Conservation (phyloP, 202 grass and related monocot genomes). For the Setaria viridis region DNA sequence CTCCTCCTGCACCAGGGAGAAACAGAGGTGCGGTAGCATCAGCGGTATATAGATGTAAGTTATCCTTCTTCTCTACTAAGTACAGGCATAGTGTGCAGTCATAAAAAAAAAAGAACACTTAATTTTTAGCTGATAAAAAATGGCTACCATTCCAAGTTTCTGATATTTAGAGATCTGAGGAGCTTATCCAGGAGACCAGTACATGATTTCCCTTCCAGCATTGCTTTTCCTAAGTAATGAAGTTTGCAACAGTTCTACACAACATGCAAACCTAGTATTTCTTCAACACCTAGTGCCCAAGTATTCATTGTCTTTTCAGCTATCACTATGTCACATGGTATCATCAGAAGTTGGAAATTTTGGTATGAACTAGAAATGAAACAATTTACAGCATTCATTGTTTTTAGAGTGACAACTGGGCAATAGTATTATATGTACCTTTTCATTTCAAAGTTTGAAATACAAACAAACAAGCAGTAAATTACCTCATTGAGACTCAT, state of each 20-base stretch:
- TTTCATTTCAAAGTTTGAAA: background rate
- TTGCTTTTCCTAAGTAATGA: background rate
- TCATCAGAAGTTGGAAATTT: background rate
- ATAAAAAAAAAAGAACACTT: background rate
- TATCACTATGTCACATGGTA: background rate
- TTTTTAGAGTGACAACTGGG: conserved; percentile 1
- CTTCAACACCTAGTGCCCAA: background rate
- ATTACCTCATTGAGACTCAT: conserved; percentile 82
- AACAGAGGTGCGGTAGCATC: background rate
- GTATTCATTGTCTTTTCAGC: conserved; percentile 13
- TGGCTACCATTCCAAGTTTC: background rate
- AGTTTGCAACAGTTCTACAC: background rate
- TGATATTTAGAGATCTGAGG: background rate
- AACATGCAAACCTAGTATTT: conserved; percentile 4
- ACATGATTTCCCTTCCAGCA: background rate
- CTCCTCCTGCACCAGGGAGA: conserved; percentile 60
- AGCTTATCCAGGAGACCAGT: background rate
- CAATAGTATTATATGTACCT: background rate
- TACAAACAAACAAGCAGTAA: conserved; percentile 21
- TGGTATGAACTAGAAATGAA: background rate
- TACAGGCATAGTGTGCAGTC: background rate
- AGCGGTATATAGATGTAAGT: background rate
- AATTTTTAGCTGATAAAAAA: background rate
- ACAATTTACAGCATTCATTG: background rate
- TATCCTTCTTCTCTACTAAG: background rate